These are phyloP conservation scores for Fusarium bactridioides DNA, from an alignment of 2,329 filamentous ascomycete genomes.

Conservation along the genomic window DNA sequence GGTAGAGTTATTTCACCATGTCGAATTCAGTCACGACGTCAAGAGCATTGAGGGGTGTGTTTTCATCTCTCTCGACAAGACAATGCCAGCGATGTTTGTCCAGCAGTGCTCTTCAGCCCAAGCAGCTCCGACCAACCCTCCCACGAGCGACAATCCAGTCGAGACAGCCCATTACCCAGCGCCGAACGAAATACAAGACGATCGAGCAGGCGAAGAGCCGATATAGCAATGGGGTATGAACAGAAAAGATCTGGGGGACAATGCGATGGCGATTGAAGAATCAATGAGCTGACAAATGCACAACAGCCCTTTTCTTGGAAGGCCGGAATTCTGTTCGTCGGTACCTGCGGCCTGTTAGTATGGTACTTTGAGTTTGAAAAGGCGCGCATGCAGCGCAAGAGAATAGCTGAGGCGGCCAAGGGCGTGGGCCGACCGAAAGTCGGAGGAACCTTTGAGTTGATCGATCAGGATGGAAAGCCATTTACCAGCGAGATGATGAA, in stretches of 20 bases:
- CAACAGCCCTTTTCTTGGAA: slow-evolving; percentile 90
- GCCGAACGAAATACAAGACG: slow-evolving; percentile 58
- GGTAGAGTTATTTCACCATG: slow-evolving; percentile 45
- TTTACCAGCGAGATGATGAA: slow-evolving; percentile 84
- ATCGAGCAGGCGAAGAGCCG: slow-evolving; percentile 67
- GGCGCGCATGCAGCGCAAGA: slow-evolving; percentile 85
- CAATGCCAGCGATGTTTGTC: slow-evolving; percentile 56
- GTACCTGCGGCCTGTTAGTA: slow-evolving; percentile 78
- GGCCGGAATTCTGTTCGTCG: slow-evolving; percentile 84
- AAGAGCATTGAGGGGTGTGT: slow-evolving; percentile 46
- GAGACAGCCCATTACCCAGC: slow-evolving; percentile 48
- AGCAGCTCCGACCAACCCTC: slow-evolving; percentile 47
- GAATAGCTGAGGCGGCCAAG: slow-evolving; percentile 90
- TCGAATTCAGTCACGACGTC: slow-evolving; percentile 49
- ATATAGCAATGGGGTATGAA: slow-evolving; percentile 62
- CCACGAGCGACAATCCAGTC: slow-evolving; percentile 44
- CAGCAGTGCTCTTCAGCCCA: slow-evolving; percentile 45
- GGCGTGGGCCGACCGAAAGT: slow-evolving; percentile 93
- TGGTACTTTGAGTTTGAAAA: slow-evolving; percentile 96
- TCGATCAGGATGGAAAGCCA: slow-evolving; percentile 80
- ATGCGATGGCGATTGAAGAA: not conserved
- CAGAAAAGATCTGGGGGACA: not conserved
- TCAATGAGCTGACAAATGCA: slow-evolving; percentile 38
- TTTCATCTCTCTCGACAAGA: slow-evolving; percentile 44
- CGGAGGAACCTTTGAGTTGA: slow-evolving; percentile 82